A percentile compares a stretch with the other conserved stretches of the same genome.
phyloP scores from a whole-genome alignment of 768 basidiomycete species.

The Strobilomyces confusus region DNA sequence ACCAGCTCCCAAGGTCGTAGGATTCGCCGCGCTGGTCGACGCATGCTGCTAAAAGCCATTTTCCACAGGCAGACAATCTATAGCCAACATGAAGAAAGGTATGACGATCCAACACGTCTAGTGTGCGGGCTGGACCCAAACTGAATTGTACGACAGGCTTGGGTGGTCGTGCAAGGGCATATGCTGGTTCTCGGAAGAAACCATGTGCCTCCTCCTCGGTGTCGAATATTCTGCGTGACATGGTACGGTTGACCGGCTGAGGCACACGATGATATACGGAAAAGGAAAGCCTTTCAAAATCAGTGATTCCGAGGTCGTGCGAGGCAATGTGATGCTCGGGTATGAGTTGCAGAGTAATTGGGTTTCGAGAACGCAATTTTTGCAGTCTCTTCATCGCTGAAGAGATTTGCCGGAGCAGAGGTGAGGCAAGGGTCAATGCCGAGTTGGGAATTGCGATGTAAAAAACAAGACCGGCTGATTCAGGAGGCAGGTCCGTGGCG shows the following conservation, averaged over 20 bases:
- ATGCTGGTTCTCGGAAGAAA: slow-evolving; percentile 63
- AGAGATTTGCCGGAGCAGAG: slow-evolving; percentile 64
- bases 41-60: slow-evolving; percentile 74
- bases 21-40: slow-evolving; percentile 78
- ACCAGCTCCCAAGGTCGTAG: slow-evolving; percentile 65
- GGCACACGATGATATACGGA: slow-evolving; percentile 73
- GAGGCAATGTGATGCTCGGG: slow-evolving; percentile 59
- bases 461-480: slow-evolving; percentile 49
- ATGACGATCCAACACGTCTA: slow-evolving; percentile 53
- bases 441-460: slow-evolving; percentile 64
- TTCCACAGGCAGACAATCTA: slow-evolving; percentile 56
- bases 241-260: slow-evolving; percentile 53
- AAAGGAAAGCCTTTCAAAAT: slow-evolving; percentile 50
- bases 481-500: slow-evolving; percentile 38
- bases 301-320: slow-evolving; percentile 16
- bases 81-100: slow-evolving; percentile 79
- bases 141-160: slow-evolving; percentile 35
- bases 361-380: slow-evolving; percentile 42
- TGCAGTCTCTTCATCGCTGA: slow-evolving; percentile 56
- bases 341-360: slow-evolving; percentile 68
- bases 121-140: slow-evolving; percentile 37
- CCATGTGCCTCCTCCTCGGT: slow-evolving; percentile 37
- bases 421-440: slow-evolving; percentile 60
- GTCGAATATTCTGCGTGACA: slow-evolving; percentile 50
- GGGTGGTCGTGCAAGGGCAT: slow-evolving; percentile 52